phyloP scores from a whole-genome alignment of 306 rosid genomes.

The Medicago truncatula region DNA sequence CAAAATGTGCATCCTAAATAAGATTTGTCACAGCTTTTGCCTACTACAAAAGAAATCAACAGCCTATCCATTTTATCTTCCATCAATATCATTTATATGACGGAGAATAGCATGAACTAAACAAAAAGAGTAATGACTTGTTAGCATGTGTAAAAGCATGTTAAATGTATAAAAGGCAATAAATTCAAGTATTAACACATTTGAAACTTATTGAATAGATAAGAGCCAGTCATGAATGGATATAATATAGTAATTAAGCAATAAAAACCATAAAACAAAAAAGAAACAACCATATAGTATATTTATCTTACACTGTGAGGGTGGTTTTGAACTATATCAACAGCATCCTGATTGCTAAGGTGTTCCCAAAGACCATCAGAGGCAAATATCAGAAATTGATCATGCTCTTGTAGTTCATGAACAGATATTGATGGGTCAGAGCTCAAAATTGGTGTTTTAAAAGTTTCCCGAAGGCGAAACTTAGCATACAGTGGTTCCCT shows the following conservation, averaged over 20 bases:
- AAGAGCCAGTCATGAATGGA: slow-evolving; percentile 22
- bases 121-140: slow-evolving; percentile 26
- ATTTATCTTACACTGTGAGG: slow-evolving; percentile 71
- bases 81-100: slow-evolving; percentile 27
- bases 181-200: slow-evolving; percentile 25
- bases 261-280: slow-evolving; percentile 21
- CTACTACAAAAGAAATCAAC: slow-evolving; percentile 12
- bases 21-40: slow-evolving; percentile 10
- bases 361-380: slow-evolving; percentile 98
- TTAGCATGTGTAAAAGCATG: slow-evolving; percentile 13
- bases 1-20: slow-evolving; percentile 12
- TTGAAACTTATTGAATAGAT: slow-evolving; percentile 19
- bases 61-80: neutral
- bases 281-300: slow-evolving; percentile 17
- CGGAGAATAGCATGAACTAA: slow-evolving; percentile 27
- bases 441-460: slow-evolving; percentile 80
- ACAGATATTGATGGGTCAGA: slow-evolving; percentile 78
- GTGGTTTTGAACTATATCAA: slow-evolving; percentile 77
- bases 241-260: slow-evolving; percentile 11
- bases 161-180: neutral
- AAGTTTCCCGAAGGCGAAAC: slow-evolving; percentile 80
- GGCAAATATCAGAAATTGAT: slow-evolving; percentile 85
- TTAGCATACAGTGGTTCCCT: slow-evolving; percentile 74
- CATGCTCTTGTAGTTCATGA: slow-evolving; percentile 73
- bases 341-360: slow-evolving; percentile 87